Conservation (phyloP, 106 monocot genomes). For the Iris macrosiphon region DNA sequence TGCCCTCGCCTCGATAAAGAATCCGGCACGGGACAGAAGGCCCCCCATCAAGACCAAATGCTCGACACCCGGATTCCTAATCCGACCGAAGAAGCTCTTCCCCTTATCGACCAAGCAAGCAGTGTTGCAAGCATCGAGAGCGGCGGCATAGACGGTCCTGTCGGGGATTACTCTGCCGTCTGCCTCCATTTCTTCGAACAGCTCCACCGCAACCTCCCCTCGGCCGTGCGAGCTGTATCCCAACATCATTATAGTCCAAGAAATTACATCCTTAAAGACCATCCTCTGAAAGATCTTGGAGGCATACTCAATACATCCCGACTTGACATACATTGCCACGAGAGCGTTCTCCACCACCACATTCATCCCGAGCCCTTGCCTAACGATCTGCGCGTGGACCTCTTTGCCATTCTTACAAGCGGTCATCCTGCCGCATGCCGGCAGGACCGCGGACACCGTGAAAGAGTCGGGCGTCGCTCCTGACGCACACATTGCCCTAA, state of each 20-base stretch:
- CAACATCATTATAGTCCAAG: slow-evolving; percentile 50
- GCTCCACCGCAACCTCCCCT: slow-evolving; percentile 32
- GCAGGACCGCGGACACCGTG: slow-evolving; percentile 32
- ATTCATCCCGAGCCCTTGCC: slow-evolving; percentile 9
- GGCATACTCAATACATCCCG: slow-evolving; percentile 31
- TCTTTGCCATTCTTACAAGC: slow-evolving; percentile 40
- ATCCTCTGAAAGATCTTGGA: slow-evolving; percentile 25
- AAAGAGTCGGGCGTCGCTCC: slow-evolving; percentile 22
- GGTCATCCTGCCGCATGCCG: slow-evolving; percentile 47
- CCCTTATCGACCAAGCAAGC: slow-evolving; percentile 36
- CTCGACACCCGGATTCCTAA: slow-evolving; percentile 11
- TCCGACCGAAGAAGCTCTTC: slow-evolving; percentile 16
- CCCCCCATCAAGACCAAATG: slow-evolving; percentile 30
- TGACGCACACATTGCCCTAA: slow-evolving; percentile 20
- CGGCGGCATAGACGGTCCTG: slow-evolving; percentile 14
- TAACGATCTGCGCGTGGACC: slow-evolving; percentile 26
- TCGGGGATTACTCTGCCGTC: slow-evolving; percentile 3
- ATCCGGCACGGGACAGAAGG: slow-evolving; percentile 29
- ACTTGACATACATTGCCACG: slow-evolving; percentile 58
- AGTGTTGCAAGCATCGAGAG: slow-evolving; percentile 36
- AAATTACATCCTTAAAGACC: slow-evolving; percentile 28
- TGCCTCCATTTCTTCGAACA: slow-evolving; percentile 35
- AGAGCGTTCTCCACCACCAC: slow-evolving; percentile 36
- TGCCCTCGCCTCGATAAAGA: slow-evolving; percentile 22
- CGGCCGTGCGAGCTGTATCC: slow-evolving; percentile 48